Percentiles rank a stretch among this genome's conserved stretches.
Evolutionary conservation across 2,329 filamentous ascomycete species (phyloP).

Genomic region (Simplicillium sp.): DNA sequence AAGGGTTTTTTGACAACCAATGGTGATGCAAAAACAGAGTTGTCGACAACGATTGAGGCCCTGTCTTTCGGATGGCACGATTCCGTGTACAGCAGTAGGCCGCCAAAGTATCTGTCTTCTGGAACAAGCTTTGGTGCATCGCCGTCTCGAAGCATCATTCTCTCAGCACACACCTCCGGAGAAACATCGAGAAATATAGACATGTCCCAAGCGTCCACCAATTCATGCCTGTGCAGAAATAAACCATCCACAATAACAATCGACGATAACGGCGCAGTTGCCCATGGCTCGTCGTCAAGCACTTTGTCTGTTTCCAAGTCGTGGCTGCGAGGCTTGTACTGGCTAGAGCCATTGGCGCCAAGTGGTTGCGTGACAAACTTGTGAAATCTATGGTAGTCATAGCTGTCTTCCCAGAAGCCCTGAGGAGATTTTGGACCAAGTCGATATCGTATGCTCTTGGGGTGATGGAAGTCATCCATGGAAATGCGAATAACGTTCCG

Average conservation of each 20-base stretch:
- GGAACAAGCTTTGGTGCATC: not conserved
- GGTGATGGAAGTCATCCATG: not conserved
- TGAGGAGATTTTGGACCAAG: not conserved
- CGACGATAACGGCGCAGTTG: not conserved
- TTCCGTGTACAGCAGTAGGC: not conserved
- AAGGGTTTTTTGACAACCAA: not conserved
- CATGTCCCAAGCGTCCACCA: not conserved
- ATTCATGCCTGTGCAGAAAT: not conserved
- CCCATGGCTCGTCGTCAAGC: not conserved
- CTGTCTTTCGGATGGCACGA: not conserved
- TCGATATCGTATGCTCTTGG: not conserved
- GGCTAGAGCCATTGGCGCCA: not conserved
- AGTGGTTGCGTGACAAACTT: not conserved
- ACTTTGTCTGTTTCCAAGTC: conserved; percentile 1
- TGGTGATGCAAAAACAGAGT: not conserved
- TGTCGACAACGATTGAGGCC: not conserved
- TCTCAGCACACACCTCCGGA: not conserved
- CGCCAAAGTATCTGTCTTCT: not conserved
- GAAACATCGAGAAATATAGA: not conserved
- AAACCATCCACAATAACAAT: conserved; percentile 1
- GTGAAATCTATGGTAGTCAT: not conserved
- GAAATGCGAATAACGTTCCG: not conserved
- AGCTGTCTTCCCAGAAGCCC: not conserved
- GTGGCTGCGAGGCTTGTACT: not conserved
- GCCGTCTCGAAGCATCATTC: conserved; percentile 1